Base-by-base conservation (phyloP, 805 yeast species). In the Candida sphagnicola region DNA sequence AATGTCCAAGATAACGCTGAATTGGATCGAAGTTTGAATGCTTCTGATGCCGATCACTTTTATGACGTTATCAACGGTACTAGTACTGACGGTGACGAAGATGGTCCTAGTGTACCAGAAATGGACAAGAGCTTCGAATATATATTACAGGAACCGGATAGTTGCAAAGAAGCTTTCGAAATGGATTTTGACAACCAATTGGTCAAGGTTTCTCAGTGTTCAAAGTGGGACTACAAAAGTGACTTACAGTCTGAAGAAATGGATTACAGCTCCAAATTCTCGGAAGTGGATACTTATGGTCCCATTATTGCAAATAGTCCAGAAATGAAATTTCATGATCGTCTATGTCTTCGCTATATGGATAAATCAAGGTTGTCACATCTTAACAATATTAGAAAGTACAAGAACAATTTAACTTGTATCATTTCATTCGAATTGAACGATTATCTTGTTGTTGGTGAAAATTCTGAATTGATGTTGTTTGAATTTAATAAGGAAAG, bases 361-460 rank as follows among this genome's bases (percentile, higher is more conserved):
- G 65, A 61, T 2, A 40, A 51, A 3, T 41, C 41, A 8, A 48
- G 42, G 19, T 40, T 66, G 16, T 18, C 28, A 8, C 48, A 47
- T 5, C 41, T 62, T 11, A 57, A 52, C 10, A 43, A 44, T 12
- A 58, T 65, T 2, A 51, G 67, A 35, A 60, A 56, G 42, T 72
- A 61, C 47, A 72, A 72, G 43, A 71, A 71, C 37, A 73, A 72
- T 47, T 40, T 70, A 5, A 40, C 65, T 4, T 39, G 52, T 29
- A 34, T 53, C 30, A 43, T 68, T 4, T 34, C 48, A 12, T 17
- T 4, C 8, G 39, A 29, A 2, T 30, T 34, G 8, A 42, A 50
- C 8, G 35, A 41, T 12, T 53, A 42, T 39, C 41, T 66, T n/a
- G 53, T 72, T 6, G 46, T 56, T 13, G 68, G 62, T 3, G 46